These are phyloP conservation scores for Aquilaria agallochum DNA, from an alignment of 441 rosid species.

Conservation along the genomic window DNA sequence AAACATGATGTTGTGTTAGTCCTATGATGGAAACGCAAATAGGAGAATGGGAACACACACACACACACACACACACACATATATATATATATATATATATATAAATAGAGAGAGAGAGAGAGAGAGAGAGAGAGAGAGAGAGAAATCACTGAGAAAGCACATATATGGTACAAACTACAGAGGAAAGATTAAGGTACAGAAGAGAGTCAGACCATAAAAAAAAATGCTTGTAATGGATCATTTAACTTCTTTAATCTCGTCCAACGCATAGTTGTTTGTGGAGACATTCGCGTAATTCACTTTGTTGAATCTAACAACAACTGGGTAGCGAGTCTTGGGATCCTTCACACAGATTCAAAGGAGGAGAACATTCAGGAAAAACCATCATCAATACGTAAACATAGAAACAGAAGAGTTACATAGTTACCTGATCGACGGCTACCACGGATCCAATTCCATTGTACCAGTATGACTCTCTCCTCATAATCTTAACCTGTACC, in stretches of 20 bases:
- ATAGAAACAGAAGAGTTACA: neutral
- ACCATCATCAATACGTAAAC: neutral
- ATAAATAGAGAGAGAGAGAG: neutral
- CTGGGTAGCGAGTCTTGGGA: constrained; percentile 77
- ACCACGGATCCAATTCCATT: constrained; percentile 64
- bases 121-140: constrained; percentile 8
- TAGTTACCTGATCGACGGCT: constrained; percentile 77
- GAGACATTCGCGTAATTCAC: constrained; percentile 89
- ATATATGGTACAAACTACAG: constrained; percentile 27
- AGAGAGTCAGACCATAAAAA: constrained; percentile 10
- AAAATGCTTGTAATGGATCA: constrained; percentile 21
- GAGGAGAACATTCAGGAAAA: neutral
- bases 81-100: too few relatives aligned
- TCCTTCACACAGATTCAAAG: constrained; percentile 36
- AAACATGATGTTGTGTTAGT: too few relatives aligned
- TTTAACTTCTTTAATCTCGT: constrained; percentile 74
- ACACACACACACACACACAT: too few relatives aligned
- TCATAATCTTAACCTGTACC: constrained; percentile 72
- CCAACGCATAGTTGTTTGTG: constrained; percentile 93
- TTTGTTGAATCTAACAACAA: constrained; percentile 85
- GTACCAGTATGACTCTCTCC: constrained; percentile 75
- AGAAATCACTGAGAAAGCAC: neutral
- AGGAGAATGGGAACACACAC: too few relatives aligned
- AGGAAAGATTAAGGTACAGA: constrained; percentile 25
- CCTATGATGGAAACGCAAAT: too few relatives aligned